phyloP scores from a whole-genome alignment of 805 yeast genomes.

The Starmerella roubikii region DNA sequence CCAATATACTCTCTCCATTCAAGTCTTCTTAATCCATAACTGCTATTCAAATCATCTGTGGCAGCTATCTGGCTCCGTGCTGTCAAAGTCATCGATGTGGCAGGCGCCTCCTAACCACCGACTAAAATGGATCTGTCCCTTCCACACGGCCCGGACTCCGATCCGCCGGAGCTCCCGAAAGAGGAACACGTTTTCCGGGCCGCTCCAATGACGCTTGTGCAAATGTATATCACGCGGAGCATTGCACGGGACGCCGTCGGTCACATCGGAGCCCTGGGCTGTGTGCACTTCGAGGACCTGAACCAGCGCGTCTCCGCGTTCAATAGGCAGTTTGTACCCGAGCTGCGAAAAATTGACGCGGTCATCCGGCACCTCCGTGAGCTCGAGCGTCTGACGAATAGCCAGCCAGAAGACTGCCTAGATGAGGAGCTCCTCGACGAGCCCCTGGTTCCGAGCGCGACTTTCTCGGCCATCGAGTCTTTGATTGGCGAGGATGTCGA shows the following conservation, averaged over 20 bases:
- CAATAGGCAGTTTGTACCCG: constrained; percentile 80
- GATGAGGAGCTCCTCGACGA: constrained; percentile 6
- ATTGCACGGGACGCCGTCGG: constrained; percentile 72
- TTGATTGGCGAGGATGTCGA: constrained; percentile 55
- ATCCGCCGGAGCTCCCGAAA: no score
- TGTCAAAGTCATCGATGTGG: no score
- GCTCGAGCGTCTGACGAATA: constrained; percentile 6
- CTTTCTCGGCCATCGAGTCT: constrained; percentile 55
- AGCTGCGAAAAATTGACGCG: constrained; percentile 68
- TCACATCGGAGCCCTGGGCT: constrained; percentile 67
- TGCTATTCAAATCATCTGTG: no score
- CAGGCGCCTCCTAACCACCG: no score
- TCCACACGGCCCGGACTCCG: no score
- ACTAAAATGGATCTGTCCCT: no score
- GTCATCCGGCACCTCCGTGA: constrained; percentile 32
- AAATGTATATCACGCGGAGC: constrained; percentile 80
- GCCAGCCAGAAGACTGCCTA: neutral
- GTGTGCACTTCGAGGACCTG: constrained; percentile 78
- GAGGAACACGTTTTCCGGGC: constrained; percentile 38
- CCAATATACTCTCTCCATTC: no score
- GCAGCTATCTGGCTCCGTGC: no score
- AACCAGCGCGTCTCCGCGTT: constrained; percentile 66
- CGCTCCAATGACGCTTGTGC: constrained; percentile 93
- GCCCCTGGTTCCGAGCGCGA: constrained; percentile 32
- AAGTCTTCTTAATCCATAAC: no score